Evolutionary conservation across 78 protist genomes (phyloP), one percentile per base, ranked within the genome.

Genomic region (Dictyostelium brefeldianum): DNA sequence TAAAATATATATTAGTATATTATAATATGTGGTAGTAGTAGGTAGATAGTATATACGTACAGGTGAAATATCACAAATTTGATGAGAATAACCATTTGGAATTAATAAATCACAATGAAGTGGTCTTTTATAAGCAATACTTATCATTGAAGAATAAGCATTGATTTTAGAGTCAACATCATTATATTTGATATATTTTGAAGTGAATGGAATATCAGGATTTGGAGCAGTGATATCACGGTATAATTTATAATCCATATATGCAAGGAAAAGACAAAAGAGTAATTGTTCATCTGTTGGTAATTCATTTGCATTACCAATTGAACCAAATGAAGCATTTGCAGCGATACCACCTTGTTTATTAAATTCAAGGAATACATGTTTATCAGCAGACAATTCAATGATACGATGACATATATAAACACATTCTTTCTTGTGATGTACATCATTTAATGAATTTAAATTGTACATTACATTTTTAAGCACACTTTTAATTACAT

Each of bases 161-260:
- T 67, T 67, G 14, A 43, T 12, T 78, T 77, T 87, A 22, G 67
- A 10, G 31, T 65, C 59, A 36, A 36, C 43, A 36, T 36, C 43
- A 5, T 77, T 69, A 29, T 77, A 36, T 29, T 64, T 70, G 43
- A 87, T 64, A 51, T 64, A 87, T 54, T 87, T 87, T 18, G 93
- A 77, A 14, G 84, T 64, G 84, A 87, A 87, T 17, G 93, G 93
- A 9, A 87, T 22, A 31, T 87, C 93, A 15, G 93, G 93, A n/a
- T 36, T 87, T 18, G 84, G 84, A 15, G 93, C 93, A 14, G 93
- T 87, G 0, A 87, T 27, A 65, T 87, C 93, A 31, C 80, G 51
- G 31, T 87, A 50, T 8, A 87, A 50, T 53, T 65, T 74, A 27
- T 78, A 50, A 36, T 87, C 93, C 93, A 87, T 87, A 14, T 87